Evolutionary conservation across 1,139 yeast species (phyloP).

Genomic region (Saccharomyces hybrid): DNA sequence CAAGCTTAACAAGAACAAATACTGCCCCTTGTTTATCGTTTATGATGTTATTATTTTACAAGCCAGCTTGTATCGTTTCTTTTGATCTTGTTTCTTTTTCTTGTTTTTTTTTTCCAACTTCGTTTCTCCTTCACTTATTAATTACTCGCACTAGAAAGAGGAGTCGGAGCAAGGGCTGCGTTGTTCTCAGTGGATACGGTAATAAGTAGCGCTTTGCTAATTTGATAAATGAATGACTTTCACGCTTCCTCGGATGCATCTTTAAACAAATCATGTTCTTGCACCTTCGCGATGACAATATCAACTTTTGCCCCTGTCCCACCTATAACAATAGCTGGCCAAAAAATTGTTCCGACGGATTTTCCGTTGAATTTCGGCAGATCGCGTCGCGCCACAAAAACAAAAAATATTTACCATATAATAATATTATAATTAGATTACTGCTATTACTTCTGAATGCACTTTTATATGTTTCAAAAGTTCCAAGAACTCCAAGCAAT

Average conservation of each 20-base stretch:
- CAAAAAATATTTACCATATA: background rate
- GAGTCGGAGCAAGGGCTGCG: background rate
- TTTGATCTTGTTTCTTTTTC: background rate
- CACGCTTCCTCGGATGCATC: background rate
- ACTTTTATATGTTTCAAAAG: background rate
- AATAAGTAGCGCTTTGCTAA: background rate
- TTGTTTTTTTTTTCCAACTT: background rate
- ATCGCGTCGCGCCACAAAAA: conserved; percentile 1
- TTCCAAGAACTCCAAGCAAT: background rate
- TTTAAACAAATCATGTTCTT: background rate
- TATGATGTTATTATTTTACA: background rate
- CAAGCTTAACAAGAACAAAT: background rate
- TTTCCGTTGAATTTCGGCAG: background rate
- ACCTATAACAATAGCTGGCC: background rate
- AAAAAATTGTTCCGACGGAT: background rate
- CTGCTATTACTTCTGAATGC: background rate
- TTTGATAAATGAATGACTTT: background rate
- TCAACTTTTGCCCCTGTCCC: background rate
- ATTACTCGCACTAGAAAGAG: background rate
- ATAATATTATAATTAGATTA: background rate
- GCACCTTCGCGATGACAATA: background rate
- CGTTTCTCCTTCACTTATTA: background rate
- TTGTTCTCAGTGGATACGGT: background rate
- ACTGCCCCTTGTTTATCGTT: background rate
- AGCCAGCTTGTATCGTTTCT: background rate